phyloP scores from a whole-genome alignment of 1,139 yeast species.

The Blastobotrys proliferans region DNA sequence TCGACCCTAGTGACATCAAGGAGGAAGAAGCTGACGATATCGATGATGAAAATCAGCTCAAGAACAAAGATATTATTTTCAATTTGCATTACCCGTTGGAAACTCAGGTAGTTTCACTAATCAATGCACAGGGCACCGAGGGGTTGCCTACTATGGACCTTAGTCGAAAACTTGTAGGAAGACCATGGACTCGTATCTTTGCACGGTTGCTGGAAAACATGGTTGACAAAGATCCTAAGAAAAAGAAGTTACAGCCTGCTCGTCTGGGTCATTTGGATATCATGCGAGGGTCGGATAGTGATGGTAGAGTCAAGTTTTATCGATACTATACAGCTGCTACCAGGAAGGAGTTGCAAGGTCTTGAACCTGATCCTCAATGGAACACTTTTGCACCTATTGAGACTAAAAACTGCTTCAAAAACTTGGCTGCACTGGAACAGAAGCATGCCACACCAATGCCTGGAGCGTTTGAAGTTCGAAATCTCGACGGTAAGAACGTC shows the following conservation, averaged over 20 bases:
- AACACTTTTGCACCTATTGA: conserved; percentile 5
- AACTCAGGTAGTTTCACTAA: conserved; percentile 54
- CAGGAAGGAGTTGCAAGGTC: conserved; percentile 26
- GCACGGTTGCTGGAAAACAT: conserved; percentile 47
- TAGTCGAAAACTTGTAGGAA: conserved; percentile 49
- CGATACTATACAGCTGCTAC: conserved; percentile 55
- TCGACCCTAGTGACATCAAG: conserved; percentile 16
- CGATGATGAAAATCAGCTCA: conserved; percentile 1
- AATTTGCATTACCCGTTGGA: conserved; percentile 60
- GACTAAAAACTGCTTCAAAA: conserved; percentile 8
- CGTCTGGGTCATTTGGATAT: conserved; percentile 41
- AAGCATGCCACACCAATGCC: conserved; percentile 23
- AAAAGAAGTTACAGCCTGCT: conserved; percentile 26
- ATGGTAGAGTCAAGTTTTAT: conserved; percentile 69
- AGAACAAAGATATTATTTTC: conserved; percentile 13
- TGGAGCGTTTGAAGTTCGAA: conserved; percentile 24
- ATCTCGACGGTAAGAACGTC: conserved; percentile 18
- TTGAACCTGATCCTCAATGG: conserved; percentile 9
- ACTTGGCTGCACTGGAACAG: conserved; percentile 23
- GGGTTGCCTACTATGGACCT: conserved; percentile 62
- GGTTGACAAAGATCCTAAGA: conserved; percentile 32
- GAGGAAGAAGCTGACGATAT: conserved; percentile 19
- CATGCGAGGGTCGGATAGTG: conserved; percentile 64
- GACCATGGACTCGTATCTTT: conserved; percentile 47
- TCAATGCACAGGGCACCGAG: conserved; percentile 37